Evolutionary conservation across 1,139 yeast species (phyloP), one percentile per base, ranked within the genome.

Genomic region (Komagataea norvegica): DNA sequence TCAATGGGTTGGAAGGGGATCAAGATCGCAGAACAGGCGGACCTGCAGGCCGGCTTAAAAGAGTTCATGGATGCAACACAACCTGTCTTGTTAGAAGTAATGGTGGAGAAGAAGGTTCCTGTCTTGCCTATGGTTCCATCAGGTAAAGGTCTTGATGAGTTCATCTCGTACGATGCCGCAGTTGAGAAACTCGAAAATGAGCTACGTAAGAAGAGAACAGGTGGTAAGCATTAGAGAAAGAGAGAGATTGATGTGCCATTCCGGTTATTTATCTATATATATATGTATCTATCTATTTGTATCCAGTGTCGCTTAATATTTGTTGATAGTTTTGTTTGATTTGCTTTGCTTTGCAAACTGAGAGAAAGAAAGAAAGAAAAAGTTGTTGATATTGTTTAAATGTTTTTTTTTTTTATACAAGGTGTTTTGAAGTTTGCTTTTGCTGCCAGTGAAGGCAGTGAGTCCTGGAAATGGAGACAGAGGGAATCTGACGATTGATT

Each of bases 61-160:
- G 78, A 81, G 59, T 83, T 88, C 73, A 68, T 91, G 47, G 86
- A 75, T 44, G 70, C 74, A 55, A 66, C 70, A 38, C 73, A 74
- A 28, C 97, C 98, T 16, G 86, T 89, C 36, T 72, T 91, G 57
- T 66, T 89, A 57, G 98, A 91, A 68, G 97, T 88, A 37, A 57
- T 80, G 44, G 94, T 88, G 29, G 97, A 89, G 66, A 82, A 82
- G 75, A 91, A 91, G 72, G 96, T 91, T 35, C 97, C 97, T 33
- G 97, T 93, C 45, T 74, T 91, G 61, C 98, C 98, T 42, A 89
- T 91, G 95, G 98, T 91, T 38, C 96, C 98, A 39, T 95, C 80
- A 43, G 98, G 98, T 54, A 86, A 84, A 64, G 96, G 85, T 47
- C 73, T 91, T 56, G 93, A 91, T 59, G 97, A 91, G 63, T 88